Conservation (phyloP, 805 yeast genomes). For the Cyberlindnera sargentensis region DNA sequence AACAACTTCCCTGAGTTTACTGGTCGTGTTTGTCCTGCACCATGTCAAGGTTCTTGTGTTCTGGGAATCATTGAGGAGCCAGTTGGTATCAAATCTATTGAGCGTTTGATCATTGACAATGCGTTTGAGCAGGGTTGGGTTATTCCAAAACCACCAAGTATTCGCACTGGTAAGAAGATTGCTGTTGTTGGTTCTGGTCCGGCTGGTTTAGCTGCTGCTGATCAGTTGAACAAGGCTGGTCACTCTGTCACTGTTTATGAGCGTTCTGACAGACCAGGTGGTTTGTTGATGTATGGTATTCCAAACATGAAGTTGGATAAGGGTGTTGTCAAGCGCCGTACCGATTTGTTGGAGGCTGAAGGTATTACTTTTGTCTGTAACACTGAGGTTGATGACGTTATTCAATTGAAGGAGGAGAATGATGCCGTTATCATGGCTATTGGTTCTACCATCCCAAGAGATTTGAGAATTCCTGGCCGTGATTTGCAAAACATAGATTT, state of each 20-base stretch:
- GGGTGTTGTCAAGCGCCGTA: constrained; percentile 85
- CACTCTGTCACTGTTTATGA: constrained; percentile 89
- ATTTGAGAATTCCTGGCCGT: constrained; percentile 90
- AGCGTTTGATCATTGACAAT: constrained; percentile 92
- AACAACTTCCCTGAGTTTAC: constrained; percentile 98
- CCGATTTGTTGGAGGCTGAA: constrained; percentile 83
- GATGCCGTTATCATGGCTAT: constrained; percentile 90
- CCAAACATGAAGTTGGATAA: constrained; percentile 98
- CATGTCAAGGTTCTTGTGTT: constrained; percentile 96
- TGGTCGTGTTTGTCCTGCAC: constrained; percentile 98
- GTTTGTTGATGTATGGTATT: constrained; percentile 96
- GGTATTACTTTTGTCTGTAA: constrained; percentile 76
- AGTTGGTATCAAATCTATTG: constrained; percentile 94
- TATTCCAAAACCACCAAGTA: constrained; percentile 68
- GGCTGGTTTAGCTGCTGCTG: constrained; percentile 94
- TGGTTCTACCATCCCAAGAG: constrained; percentile 96
- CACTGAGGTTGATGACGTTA: constrained; percentile 79
- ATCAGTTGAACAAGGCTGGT: constrained; percentile 94
- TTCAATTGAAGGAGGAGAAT: constrained; percentile 51
- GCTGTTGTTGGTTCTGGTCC: constrained; percentile 97
- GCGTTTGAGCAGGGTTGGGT: constrained; percentile 98
- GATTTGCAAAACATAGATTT: constrained; percentile 82
- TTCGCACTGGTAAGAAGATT: constrained; percentile 77
- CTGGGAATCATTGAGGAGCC: constrained; percentile 91
- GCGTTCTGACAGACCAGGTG: constrained; percentile 94